Base-by-base conservation (phyloP, 441 rosid genomes). In the Lepidium campestre region DNA sequence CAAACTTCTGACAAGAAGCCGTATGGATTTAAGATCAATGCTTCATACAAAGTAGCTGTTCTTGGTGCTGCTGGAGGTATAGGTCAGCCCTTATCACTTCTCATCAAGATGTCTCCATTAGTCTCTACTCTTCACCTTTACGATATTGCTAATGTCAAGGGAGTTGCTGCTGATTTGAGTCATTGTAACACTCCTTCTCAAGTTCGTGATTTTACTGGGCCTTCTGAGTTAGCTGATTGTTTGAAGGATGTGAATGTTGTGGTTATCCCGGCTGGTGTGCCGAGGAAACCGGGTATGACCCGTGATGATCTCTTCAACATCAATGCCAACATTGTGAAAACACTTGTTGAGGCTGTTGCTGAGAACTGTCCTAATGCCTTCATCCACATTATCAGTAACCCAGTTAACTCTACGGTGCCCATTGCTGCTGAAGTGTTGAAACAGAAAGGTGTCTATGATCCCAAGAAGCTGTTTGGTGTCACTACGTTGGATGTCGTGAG, bases 221-320 rank as follows among this genome's bases (percentile, higher is more conserved):
- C 90, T 7, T 65, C 93, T 36, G 96, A 91, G 79, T 77, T 94
- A 20, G 88, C 90, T 15, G 68, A 77, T 37, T 86, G 83, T 71
- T 75, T 94, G 81, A 88, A 85, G 53, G 96, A 87, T 50, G 90
- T 83, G 2, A 70, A 94, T 18, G 90, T 94, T 29, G 99, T 90
- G 5, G 96, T 91, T 64, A 91, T 94, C 57, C 98, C 99, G 47
- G 99, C 99, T 59, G 99, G 99, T 71, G 97, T 91, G 45, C 94
- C 99, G 22, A 84, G 99, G 52, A 94, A 94, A 81, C 99, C 99
- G 0, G 99, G 99, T 12, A 94, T 94, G 99, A 94, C 96, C 53
- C 98, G 98, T 18, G 99, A 94, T 47, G 99, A 91, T 64, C 96
- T 94, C 60, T 94, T 94, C 80, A 88, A 91, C 80, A 91, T 94